Base-by-base conservation (phyloP, 148 eudicot species). In the Chenopodium suecicum region DNA sequence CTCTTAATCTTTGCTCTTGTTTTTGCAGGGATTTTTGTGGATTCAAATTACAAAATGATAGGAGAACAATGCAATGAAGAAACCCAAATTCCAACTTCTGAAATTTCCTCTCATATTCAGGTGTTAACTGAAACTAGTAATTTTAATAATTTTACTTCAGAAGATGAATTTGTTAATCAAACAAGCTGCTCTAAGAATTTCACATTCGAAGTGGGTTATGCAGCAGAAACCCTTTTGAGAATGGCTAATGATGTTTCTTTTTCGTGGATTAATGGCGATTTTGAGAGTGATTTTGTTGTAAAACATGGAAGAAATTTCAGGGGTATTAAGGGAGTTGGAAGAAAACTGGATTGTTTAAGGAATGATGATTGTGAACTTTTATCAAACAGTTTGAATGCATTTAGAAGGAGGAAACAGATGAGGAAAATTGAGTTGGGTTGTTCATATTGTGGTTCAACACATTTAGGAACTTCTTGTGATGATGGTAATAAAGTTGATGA, bases 221-320 rank as follows among this genome's bases (percentile, higher is more conserved):
- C 76, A 25, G 76, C 76, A 3, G 60, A 74, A 74, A 74, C 58
- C 76, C 60, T 74, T 9, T 47, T 74, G 34, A 74, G 7, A 14
- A 74, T 74, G 76, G 76, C 62, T 23, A 74, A 44, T 74, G 76
- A 50, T n/a, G 1, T 6, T 22, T 48, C 76, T 46, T 22, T 25
- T 74, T 48, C 23, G 76, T 23, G 32, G 5, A 74, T 25, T 47
- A n/a, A 16, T 22, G 31, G 25, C 31, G 50, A 37, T 70, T 70
- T 17, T 1, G 76, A 74, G 76, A 17, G 17, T n/a, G 25, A 9
- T 47, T 9, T 2, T 74, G 47, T 19, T 1, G 48, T 20, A 9
- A 19, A 19, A 0, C 2, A 23, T 9, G 32, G 5, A 66, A 66
- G 19, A 19, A 17, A 56, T 56, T 56, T 56, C 62, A 56, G 62